Evolutionary conservation across 306 rosid genomes (phyloP).

Genomic region (Acacia melanoxylon): DNA sequence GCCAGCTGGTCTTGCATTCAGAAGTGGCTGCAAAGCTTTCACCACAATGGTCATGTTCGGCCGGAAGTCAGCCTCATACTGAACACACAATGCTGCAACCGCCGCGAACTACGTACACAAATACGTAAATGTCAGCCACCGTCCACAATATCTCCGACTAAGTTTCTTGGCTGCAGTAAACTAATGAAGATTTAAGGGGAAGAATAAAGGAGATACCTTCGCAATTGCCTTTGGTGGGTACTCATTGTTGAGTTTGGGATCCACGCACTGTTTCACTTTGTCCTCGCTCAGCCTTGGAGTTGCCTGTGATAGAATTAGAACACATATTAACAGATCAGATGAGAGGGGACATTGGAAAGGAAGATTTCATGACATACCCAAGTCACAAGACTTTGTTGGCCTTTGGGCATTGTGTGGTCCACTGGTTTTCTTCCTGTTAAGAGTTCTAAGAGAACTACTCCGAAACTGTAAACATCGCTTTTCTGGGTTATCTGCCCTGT

Average conservation of each 20-base stretch:
- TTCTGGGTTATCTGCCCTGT: conserved; percentile 97
- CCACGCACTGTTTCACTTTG: conserved; percentile 97
- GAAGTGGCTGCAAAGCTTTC: conserved; percentile 95
- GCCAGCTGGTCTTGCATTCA: conserved; percentile 82
- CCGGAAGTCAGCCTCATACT: conserved; percentile 95
- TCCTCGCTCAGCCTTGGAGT: conserved; percentile 99
- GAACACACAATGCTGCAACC: conserved; percentile 97
- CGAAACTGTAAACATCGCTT: conserved; percentile 96
- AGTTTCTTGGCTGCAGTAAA: not conserved
- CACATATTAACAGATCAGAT: not conserved
- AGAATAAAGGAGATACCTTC: conserved; percentile 53
- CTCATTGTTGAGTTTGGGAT: conserved; percentile 92
- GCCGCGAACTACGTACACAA: conserved; percentile 86
- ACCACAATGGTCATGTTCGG: conserved; percentile 99
- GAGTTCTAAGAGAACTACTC: conserved; percentile 93
- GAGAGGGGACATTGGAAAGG: not conserved
- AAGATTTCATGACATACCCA: conserved; percentile 61
- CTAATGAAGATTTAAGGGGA: not conserved
- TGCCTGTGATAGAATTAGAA: conserved; percentile 52
- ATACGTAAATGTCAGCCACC: not conserved
- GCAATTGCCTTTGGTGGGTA: conserved; percentile 97
- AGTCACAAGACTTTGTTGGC: conserved; percentile 99
- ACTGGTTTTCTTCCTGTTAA: conserved; percentile 98
- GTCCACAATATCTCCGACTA: conserved; percentile 7
- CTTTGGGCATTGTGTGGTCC: conserved; percentile 98